Evolutionary conservation across 1,139 yeast species (phyloP).

Genomic region (Dujonia santamariae): DNA sequence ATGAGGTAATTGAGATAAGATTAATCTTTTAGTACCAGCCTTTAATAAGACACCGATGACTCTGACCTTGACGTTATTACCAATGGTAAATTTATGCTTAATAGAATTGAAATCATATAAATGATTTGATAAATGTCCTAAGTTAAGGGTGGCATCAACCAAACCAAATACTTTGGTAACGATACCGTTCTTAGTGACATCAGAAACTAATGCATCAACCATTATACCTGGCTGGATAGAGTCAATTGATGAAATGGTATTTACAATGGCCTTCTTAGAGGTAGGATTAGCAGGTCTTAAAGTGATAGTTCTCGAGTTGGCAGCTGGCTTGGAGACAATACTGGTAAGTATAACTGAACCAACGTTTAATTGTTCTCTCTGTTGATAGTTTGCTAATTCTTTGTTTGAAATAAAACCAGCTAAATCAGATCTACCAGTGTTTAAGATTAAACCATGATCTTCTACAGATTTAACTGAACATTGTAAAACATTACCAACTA

Average conservation of each 20-base stretch:
- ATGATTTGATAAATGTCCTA: slow-evolving; percentile 54
- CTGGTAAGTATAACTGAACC: slow-evolving; percentile 54
- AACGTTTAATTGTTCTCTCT: slow-evolving; percentile 11
- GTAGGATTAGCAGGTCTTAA: slow-evolving; percentile 41
- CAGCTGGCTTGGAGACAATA: slow-evolving; percentile 39
- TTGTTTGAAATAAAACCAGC: slow-evolving; percentile 79
- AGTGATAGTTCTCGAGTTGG: slow-evolving; percentile 58
- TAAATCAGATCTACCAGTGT: slow-evolving; percentile 54
- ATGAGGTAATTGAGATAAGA: slow-evolving; percentile 64
- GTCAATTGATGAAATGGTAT: slow-evolving; percentile 66
- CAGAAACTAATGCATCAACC: slow-evolving; percentile 70
- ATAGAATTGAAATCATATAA: slow-evolving; percentile 46
- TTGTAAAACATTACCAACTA: slow-evolving; percentile 64
- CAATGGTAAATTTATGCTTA: slow-evolving; percentile 61
- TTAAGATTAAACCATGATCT: slow-evolving; percentile 85
- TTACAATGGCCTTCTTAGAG: slow-evolving; percentile 43
- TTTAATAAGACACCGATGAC: slow-evolving; percentile 58
- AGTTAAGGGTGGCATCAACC: slow-evolving; percentile 66
- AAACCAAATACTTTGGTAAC: slow-evolving; percentile 67
- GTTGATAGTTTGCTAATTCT: slow-evolving; percentile 40
- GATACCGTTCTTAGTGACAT: slow-evolving; percentile 61
- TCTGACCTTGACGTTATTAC: slow-evolving; percentile 66
- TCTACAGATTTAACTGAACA: slow-evolving; percentile 76
- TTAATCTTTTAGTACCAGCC: slow-evolving; percentile 57
- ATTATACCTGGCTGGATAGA: slow-evolving; percentile 81